Conservation (phyloP, 768 basidiomycete genomes). For the Daedalea quercina region DNA sequence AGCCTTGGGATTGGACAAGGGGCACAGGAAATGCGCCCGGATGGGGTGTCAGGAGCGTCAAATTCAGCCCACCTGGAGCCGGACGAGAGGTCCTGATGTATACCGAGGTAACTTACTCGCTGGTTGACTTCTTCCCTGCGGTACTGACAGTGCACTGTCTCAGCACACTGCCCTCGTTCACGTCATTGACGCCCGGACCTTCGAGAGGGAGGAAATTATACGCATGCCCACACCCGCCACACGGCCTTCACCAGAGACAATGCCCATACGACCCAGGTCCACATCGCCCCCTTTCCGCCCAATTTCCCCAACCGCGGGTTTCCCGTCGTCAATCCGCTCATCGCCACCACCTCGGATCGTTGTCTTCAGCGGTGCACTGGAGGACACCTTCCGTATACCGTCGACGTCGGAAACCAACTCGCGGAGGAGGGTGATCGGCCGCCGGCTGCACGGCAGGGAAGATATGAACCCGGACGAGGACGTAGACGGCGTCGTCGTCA, state of each 20-base stretch:
- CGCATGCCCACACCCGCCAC: constrained; percentile 41
- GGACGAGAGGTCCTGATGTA: constrained; percentile 80
- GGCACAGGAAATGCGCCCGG: constrained; percentile 52
- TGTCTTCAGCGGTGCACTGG: constrained; percentile 32
- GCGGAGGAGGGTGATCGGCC: constrained; percentile 6
- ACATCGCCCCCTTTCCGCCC: constrained; percentile 11
- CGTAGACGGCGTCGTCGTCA: constrained; percentile 47
- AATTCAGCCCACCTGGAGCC: constrained; percentile 64
- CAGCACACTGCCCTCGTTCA: constrained; percentile 82
- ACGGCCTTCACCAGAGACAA: constrained; percentile 11
- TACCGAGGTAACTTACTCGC: constrained; percentile 60
- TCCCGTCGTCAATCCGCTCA: neutral
- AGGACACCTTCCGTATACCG: constrained; percentile 48
- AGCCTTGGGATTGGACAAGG: constrained; percentile 63
- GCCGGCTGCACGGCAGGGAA: constrained; percentile 16
- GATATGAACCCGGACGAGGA: constrained; percentile 26
- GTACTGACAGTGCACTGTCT: neutral
- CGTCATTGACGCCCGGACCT: constrained; percentile 81
- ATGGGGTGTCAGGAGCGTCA: constrained; percentile 82
- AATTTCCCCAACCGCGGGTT: neutral
- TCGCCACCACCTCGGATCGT: constrained; percentile 16
- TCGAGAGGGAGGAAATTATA: constrained; percentile 68
- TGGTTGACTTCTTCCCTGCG: neutral
- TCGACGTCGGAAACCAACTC: constrained; percentile 7
- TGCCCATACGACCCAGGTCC: constrained; percentile 15